Conservation (phyloP, 257 asterid genomes). For the Solanum clarkiae region DNA sequence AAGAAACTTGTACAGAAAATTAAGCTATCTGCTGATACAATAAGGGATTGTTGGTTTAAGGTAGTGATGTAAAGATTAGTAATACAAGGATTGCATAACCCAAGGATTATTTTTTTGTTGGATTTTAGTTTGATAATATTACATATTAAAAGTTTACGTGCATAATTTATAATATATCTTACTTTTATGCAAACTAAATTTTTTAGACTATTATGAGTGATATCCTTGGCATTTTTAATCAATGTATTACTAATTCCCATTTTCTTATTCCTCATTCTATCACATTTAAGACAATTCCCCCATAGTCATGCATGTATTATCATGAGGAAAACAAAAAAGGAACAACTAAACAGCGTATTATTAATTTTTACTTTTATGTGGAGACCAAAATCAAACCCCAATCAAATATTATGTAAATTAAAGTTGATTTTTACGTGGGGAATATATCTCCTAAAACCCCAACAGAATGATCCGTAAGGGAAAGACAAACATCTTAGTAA, state of each 20-base stretch:
- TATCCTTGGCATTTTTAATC: neutral
- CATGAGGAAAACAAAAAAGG: neutral
- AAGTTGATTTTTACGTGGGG: neutral
- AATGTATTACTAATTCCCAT: neutral
- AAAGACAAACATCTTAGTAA: neutral
- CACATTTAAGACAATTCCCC: neutral
- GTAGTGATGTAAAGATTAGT: neutral
- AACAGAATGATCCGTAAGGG: neutral
- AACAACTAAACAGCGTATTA: neutral
- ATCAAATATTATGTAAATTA: neutral
- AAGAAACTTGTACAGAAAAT: neutral
- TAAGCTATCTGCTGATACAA: neutral
- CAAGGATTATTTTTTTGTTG: neutral
- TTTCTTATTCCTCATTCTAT: neutral
- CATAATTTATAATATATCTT: neutral
- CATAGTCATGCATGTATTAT: neutral
- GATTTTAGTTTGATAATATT: neutral
- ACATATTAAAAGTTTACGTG: neutral
- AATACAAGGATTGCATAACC: neutral
- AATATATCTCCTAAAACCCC: neutral
- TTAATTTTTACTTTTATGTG: neutral
- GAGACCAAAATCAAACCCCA: neutral
- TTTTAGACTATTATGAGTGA: neutral
- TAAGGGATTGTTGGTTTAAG: neutral
- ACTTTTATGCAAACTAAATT: neutral